Percentiles rank a stretch among this genome's conserved stretches.
These are phyloP conservation scores for Ganoderma leucocontextum DNA, from an alignment of 1,284 basidiomycete species.

Conservation along the genomic window DNA sequence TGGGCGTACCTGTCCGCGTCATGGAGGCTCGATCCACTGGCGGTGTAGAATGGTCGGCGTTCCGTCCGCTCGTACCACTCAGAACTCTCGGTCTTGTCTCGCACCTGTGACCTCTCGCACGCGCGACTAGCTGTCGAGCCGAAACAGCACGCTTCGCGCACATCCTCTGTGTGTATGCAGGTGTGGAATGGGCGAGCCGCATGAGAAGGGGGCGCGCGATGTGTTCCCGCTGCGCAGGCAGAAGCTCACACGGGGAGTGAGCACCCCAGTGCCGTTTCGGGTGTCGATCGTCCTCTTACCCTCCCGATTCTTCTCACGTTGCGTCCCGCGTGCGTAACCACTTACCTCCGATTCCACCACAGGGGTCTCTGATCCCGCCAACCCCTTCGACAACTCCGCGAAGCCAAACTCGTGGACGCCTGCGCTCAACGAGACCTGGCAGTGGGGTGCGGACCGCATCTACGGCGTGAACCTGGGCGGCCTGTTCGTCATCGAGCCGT, in stretches of 20 bases:
- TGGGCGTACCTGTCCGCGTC: neutral
- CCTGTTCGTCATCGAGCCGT: constrained; percentile 78
- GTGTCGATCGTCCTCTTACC: neutral
- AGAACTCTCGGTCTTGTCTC: neutral
- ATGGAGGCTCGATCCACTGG: neutral
- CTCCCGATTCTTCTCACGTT: neutral
- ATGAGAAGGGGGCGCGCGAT: neutral
- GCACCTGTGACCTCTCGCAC: neutral
- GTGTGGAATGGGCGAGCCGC: constrained; percentile 2
- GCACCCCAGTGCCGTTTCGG: neutral
- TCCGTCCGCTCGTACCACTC: neutral
- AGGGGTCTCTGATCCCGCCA: constrained; percentile 60
- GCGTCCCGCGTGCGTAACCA: neutral
- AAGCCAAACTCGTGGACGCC: constrained; percentile 71
- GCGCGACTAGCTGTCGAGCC: neutral
- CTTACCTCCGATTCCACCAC: constrained; percentile 4
- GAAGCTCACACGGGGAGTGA: neutral
- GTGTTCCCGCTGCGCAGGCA: constrained; percentile 5
- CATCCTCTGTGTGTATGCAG: neutral
- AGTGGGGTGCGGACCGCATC: constrained; percentile 70
- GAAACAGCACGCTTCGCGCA: neutral
- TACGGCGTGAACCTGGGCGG: constrained; percentile 78
- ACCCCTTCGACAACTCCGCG: constrained; percentile 74
- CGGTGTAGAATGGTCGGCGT: neutral
- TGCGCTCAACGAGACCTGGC: constrained; percentile 70